These are phyloP conservation scores for Blastobotrys americana DNA, from an alignment of 805 yeast species.

Conservation along the genomic window DNA sequence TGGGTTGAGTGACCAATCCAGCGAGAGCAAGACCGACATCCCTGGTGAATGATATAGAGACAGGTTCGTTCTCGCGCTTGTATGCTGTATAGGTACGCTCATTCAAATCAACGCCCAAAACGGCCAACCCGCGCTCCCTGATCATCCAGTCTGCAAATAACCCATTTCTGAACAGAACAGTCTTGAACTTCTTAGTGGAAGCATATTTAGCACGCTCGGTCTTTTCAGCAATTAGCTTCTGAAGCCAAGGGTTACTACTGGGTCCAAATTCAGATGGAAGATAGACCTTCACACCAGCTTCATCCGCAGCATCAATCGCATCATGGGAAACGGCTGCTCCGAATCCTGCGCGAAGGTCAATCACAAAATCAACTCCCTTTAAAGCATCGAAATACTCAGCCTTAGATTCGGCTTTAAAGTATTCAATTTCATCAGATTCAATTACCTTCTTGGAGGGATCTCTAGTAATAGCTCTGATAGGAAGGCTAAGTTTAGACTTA, in stretches of 20 bases:
- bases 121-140: not conserved
- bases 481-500: constrained; percentile 37
- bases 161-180: not conserved
- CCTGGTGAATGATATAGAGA: constrained; percentile 3
- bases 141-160: constrained; percentile 6
- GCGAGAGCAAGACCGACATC: constrained; percentile 7
- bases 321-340: constrained; percentile 20
- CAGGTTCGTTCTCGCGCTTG: constrained; percentile 1
- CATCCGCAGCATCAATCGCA: constrained; percentile 35
- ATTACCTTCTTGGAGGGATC: constrained; percentile 28
- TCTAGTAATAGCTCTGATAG: constrained; percentile 46
- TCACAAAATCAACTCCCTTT: constrained; percentile 42
- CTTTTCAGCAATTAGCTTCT: constrained; percentile 1
- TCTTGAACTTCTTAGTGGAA: not conserved
- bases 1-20: not conserved
- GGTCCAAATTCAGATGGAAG: constrained; percentile 54
- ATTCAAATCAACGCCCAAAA: constrained; percentile 3
- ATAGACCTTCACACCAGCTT: constrained; percentile 41
- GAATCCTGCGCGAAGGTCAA: constrained; percentile 33
- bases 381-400: constrained; percentile 34
- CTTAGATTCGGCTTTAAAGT: constrained; percentile 31
- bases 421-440: constrained; percentile 34
- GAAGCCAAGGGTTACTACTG: constrained; percentile 25
- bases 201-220: constrained; percentile 1
- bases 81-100: constrained; percentile 1